Conservation (phyloP, 176 grass and related monocot species). For the Poa annua region DNA sequence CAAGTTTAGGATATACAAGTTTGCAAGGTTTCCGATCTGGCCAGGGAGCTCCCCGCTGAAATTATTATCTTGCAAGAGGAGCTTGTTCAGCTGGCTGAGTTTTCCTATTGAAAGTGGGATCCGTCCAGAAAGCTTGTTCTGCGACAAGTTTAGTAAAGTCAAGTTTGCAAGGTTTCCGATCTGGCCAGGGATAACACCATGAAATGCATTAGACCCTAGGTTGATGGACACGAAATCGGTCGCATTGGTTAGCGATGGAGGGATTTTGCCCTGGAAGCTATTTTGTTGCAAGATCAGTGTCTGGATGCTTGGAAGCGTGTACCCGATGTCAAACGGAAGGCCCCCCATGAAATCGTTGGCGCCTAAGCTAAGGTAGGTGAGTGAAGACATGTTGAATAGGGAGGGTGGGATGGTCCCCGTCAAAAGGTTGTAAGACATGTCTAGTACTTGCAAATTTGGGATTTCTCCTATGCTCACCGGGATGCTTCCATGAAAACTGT, state of each 20-base stretch:
- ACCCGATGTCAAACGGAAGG: conserved; percentile 17
- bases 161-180: conserved; percentile 37
- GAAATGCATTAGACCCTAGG: conserved; percentile 28
- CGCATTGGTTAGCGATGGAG: neutral
- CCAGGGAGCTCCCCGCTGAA: conserved; percentile 30
- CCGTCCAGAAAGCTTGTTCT: too few species aligned
- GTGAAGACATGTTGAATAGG: conserved; percentile 41
- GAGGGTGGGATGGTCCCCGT: conserved; percentile 14
- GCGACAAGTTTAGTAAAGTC: too few species aligned
- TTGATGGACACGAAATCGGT: neutral
- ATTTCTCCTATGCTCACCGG: neutral
- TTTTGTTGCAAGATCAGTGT: conserved; percentile 15
- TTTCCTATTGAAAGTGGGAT: too few species aligned
- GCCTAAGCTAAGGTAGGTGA: neutral
- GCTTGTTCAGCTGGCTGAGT: too few species aligned
- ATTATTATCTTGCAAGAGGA: too few species aligned
- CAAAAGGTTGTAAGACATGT: neutral
- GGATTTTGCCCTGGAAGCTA: conserved; percentile 17
- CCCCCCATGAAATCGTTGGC: conserved; percentile 6
- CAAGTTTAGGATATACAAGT: conserved; percentile 18
- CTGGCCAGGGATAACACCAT: conserved; percentile 38
- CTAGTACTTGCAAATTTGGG: neutral
- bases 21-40: conserved; percentile 27
- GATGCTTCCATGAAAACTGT: conserved; percentile 9
- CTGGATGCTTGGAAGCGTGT: conserved; percentile 33